phyloP scores from a whole-genome alignment of 2,329 filamentous ascomycete species.

The Colletotrichum viniferum region DNA sequence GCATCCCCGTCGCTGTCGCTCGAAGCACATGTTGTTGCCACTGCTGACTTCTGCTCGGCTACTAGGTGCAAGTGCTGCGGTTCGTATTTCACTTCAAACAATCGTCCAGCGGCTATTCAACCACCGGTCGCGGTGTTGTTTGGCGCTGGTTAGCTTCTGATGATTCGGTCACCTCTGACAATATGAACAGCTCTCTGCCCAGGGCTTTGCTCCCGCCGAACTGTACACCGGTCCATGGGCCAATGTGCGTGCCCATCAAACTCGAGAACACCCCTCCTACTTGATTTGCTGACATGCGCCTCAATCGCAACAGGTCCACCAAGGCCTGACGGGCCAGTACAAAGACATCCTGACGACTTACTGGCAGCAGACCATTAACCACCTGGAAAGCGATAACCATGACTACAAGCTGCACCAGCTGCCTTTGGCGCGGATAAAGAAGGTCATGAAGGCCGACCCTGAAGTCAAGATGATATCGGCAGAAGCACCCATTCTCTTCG shows the following conservation, averaged over 20 bases:
- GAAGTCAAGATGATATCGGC: conserved; percentile 99
- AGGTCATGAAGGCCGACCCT: conserved; percentile 99
- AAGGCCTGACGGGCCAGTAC: conserved; percentile 90
- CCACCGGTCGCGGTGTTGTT: not conserved
- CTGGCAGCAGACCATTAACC: conserved; percentile 98
- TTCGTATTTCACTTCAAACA: conserved; percentile 46
- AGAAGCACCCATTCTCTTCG: conserved; percentile 96
- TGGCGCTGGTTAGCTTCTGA: not conserved
- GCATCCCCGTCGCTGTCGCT: conserved; percentile 3
- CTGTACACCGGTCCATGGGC: conserved; percentile 94
- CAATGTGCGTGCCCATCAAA: conserved; percentile 67
- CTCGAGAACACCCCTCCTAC: not conserved
- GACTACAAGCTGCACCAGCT: conserved; percentile 99
- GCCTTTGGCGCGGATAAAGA: conserved; percentile 97
- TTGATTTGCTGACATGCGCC: not conserved
- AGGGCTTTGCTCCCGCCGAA: conserved; percentile 90
- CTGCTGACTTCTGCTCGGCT: not conserved
- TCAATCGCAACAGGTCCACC: conserved; percentile 76
- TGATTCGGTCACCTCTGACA: not conserved
- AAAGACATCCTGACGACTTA: conserved; percentile 98
- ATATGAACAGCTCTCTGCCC: conserved; percentile 72
- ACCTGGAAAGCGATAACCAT: conserved; percentile 92
- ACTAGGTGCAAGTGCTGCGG: conserved; percentile 70
- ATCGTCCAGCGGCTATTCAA: not conserved
- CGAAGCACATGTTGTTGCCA: conserved; percentile 20